Evolutionary conservation across 805 yeast genomes (phyloP).

Genomic region (Brettanomyces sp.): DNA sequence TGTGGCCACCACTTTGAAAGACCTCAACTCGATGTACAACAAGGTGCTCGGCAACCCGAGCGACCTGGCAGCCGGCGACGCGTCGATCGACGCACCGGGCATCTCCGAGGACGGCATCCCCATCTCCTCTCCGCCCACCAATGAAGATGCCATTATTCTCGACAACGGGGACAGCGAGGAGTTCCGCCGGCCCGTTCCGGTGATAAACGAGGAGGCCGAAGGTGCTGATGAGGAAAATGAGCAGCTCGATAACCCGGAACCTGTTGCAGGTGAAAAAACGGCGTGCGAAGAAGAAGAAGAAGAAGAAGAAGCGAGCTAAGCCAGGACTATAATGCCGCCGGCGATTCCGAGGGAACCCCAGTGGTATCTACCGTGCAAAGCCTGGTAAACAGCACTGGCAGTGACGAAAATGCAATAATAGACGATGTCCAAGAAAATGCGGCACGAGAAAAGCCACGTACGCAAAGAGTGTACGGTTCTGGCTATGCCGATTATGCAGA

Average conservation of each 20-base stretch:
- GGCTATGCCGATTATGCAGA: neutral
- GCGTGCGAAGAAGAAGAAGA: too few relatives aligned
- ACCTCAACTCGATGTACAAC: constrained; percentile 47
- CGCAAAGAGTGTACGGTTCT: neutral
- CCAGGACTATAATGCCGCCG: neutral
- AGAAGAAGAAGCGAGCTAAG: too few relatives aligned
- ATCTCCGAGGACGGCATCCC: constrained; percentile 7
- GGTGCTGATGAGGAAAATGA: constrained; percentile 15
- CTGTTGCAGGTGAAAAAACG: neutral
- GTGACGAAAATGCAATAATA: neutral
- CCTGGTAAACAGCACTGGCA: neutral
- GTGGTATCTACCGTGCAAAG: neutral
- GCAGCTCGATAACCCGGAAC: constrained; percentile 2
- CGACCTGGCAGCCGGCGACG: constrained; percentile 12
- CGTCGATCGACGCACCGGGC: neutral
- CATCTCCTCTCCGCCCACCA: constrained; percentile 12
- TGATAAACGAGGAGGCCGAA: constrained; percentile 16
- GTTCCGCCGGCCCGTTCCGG: constrained; percentile 30
- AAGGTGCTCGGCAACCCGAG: constrained; percentile 44
- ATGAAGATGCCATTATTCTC: constrained; percentile 22
- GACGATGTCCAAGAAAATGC: neutral
- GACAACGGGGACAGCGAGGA: constrained; percentile 35
- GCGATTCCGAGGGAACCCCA: neutral
- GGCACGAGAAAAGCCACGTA: neutral
- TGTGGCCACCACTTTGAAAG: constrained; percentile 37